A percentile compares a stretch with the other conserved stretches of the same genome.
phyloP scores from a whole-genome alignment of 176 grass and related monocot species.

The Cenchrus purpureus region DNA sequence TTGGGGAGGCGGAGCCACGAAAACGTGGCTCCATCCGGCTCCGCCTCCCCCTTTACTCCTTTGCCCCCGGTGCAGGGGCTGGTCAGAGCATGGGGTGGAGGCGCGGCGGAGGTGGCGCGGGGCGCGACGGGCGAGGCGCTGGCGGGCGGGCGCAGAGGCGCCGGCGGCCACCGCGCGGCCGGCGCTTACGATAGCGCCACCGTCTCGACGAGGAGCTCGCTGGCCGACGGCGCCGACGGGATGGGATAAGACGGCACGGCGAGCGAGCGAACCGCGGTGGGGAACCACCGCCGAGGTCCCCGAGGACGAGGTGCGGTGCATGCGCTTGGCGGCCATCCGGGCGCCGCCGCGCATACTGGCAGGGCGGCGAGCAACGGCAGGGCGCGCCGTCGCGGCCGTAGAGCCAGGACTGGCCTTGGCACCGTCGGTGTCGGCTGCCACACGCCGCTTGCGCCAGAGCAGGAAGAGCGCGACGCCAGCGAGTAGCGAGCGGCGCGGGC shows the following conservation, averaged over 20 bases:
- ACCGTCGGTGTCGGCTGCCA: background rate
- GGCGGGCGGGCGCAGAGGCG: no score
- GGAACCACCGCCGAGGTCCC: slow-evolving; percentile 63
- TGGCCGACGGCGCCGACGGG: slow-evolving; percentile 56
- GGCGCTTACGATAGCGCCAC: no score
- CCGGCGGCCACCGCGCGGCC: no score
- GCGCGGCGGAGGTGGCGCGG: no score
- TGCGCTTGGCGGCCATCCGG: slow-evolving; percentile 65
- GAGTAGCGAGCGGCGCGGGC: slow-evolving; percentile 4
- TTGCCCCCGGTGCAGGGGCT: no score
- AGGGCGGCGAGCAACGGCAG: slow-evolving; percentile 39
- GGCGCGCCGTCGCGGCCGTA: background rate
- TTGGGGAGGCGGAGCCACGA: no score
- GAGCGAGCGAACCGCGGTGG: slow-evolving; percentile 55
- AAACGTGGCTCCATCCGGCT: no score
- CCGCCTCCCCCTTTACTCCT: no score
- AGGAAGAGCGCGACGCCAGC: slow-evolving; percentile 52
- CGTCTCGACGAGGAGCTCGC: slow-evolving; percentile 65
- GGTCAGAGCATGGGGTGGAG: no score
- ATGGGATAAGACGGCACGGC: slow-evolving; percentile 59
- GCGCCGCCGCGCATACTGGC: slow-evolving; percentile 61
- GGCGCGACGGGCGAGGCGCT: no score
- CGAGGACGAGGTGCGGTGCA: slow-evolving; percentile 68
- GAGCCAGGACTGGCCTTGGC: background rate
- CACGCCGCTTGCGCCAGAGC: slow-evolving; percentile 46